phyloP scores from a whole-genome alignment of 495 filamentous ascomycete genomes.

The Penicillium salamii region DNA sequence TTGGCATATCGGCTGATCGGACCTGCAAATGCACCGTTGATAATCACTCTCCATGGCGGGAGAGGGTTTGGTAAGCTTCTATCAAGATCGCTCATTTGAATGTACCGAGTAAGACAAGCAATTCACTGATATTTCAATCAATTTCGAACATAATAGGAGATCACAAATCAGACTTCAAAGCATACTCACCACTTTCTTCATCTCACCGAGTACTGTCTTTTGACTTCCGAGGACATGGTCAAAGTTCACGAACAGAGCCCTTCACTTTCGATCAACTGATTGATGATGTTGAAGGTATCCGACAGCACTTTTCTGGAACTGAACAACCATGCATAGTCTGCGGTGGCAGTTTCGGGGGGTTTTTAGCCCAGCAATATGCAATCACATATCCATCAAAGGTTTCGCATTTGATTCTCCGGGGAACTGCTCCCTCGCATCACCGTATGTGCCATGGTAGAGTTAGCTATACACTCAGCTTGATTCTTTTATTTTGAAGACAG shows the following conservation, averaged over 20 bases:
- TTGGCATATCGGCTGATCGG: conserved; percentile 3
- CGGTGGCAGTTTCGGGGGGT: conserved; percentile 7
- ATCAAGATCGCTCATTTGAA: too few relatives aligned
- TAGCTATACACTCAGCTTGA: too few relatives aligned
- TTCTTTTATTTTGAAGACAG: too few relatives aligned
- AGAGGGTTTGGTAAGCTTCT: conserved; percentile 2
- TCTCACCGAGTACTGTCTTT: conserved; percentile 4
- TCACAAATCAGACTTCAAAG: conserved; percentile 8
- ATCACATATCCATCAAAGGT: conserved; percentile 5
- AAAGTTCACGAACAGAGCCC: conserved; percentile 9
- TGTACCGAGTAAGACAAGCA: too few relatives aligned
- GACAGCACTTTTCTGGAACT: not conserved
- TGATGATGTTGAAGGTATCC: conserved; percentile 1
- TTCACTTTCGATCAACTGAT: conserved; percentile 5
- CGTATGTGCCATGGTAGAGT: too few relatives aligned
- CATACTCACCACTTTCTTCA: conserved; percentile 2
- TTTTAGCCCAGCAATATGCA: conserved; percentile 7
- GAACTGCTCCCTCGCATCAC: conserved; percentile 8
- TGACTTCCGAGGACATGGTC: conserved; percentile 8
- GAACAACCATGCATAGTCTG: conserved; percentile 1
- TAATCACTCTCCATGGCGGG: conserved; percentile 7
- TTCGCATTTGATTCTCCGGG: conserved; percentile 7
- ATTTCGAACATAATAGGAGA: conserved; percentile 2
- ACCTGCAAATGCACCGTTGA: conserved; percentile 5
- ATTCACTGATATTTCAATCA: too few relatives aligned